A percentile compares a stretch with the other conserved stretches of the same genome.
phyloP scores from a whole-genome alignment of 192 early-diverging fungal species.

The Neocallimastix lanati region DNA sequence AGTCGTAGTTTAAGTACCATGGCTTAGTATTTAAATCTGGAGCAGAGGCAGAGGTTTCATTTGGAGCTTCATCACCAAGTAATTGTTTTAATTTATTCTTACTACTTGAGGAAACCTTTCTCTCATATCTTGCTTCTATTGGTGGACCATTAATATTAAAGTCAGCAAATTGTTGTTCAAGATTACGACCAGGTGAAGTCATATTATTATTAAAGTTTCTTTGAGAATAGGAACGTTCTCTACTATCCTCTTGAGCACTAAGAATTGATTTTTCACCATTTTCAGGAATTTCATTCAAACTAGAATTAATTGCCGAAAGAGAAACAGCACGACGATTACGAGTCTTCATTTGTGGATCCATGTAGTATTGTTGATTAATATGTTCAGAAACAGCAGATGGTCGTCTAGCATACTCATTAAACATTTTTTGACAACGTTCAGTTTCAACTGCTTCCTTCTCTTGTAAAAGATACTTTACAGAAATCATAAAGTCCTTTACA shows the following conservation, averaged over 20 bases:
- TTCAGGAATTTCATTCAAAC: background rate
- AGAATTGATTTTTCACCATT: background rate
- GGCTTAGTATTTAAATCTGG: conserved; percentile 14
- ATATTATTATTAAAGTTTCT: background rate
- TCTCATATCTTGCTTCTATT: background rate
- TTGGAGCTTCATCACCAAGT: background rate
- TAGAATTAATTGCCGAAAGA: background rate
- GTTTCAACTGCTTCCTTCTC: background rate
- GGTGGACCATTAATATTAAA: background rate
- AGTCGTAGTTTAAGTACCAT: conserved; percentile 73
- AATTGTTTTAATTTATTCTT: background rate
- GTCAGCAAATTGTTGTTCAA: background rate
- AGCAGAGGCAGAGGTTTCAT: background rate
- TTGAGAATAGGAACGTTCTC: background rate
- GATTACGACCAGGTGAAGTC: background rate
- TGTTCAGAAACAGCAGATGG: background rate
- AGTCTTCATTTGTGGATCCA: background rate
- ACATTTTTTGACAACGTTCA: background rate
- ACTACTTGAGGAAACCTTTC: background rate
- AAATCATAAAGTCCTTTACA: background rate
- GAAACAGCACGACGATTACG: background rate
- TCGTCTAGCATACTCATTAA: background rate
- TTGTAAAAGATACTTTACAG: background rate
- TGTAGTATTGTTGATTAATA: background rate
- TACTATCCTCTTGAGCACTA: background rate